Conservation (phyloP, 1,139 yeast species). For the Sugiyamaella paludigena region DNA sequence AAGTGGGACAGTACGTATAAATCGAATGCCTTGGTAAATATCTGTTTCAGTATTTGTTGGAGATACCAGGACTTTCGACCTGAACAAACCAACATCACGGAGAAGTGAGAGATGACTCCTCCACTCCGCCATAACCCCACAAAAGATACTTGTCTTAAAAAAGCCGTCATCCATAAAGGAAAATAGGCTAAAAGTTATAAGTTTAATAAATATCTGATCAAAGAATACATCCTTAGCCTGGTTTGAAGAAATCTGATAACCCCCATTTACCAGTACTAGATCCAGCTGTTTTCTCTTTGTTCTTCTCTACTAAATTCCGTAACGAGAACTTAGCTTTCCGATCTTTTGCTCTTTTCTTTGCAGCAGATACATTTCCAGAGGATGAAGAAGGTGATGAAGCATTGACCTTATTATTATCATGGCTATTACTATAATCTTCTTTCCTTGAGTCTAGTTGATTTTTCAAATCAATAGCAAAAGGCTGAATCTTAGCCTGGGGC, state of each 20-base stretch:
- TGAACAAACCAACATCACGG: too few species aligned
- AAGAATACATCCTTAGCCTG: constrained; percentile 6
- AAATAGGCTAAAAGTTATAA: too few species aligned
- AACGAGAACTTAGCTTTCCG: constrained; percentile 19
- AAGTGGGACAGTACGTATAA: too few species aligned
- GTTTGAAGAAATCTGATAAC: constrained; percentile 17
- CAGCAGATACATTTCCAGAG: constrained; percentile 2
- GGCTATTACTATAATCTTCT: neutral
- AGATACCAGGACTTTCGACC: too few species aligned
- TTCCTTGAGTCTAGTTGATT: neutral
- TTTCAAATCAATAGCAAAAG: neutral
- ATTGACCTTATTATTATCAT: neutral
- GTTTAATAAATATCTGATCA: too few species aligned
- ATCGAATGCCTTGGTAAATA: too few species aligned
- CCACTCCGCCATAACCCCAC: too few species aligned
- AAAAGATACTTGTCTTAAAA: too few species aligned
- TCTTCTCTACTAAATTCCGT: constrained; percentile 13
- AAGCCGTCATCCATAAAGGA: too few species aligned
- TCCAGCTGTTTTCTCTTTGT: constrained; percentile 4
- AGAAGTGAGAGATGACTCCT: too few species aligned
- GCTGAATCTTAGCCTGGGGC: too few species aligned
- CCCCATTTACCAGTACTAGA: constrained; percentile 5
- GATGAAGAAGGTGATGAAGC: neutral
- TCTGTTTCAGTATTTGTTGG: too few species aligned
- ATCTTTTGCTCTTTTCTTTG: constrained; percentile 22